Evolutionary conservation across 140 eudicot genomes (phyloP), one percentile per base, ranked within the genome.

Genomic region (Eryngium alpinum): DNA sequence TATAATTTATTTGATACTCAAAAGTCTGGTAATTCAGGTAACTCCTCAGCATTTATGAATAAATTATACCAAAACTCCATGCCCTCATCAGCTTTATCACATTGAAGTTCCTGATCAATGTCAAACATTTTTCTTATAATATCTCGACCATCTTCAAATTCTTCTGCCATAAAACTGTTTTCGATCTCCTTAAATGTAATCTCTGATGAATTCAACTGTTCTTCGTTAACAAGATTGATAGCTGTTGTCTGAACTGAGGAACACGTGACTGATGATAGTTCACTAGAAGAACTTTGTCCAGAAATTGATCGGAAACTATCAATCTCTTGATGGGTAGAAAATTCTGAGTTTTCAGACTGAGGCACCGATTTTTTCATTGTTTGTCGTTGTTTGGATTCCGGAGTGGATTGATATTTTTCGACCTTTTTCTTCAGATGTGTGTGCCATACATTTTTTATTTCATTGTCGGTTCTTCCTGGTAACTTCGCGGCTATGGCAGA

Each of bases 401-500:
- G 74, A 38, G 70, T 28, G 59, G 80, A 33, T 29, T 85, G 71
- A n/a, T 89, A 43, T 75, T 57, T 46, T 85, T 77, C 87, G 13
- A 86, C 87, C 85, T 85, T 86, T 83, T 91, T 93, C 89, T 93
- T 93, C 72, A 93, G 74, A 72, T 85, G 87, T 18, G 98, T 93
- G 75, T 93, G 97, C 98, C 98, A 93, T 7, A 79, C 59, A 79
- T 79, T 79, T 60, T 79, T 79, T 18, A 79, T 79, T 62, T 79
- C 81, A 6, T 79, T 79, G 59, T 79, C 81, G 10, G 81, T 79
- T 34, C 81, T 63, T 79, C 81, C 81, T 5, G 81, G 81, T 77
- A 93, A 71, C 38, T 89, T 91, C 13, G 92, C 85, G 29, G 98
- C 98, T 74, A 93, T 93, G 2, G 90, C 85, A 5, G 98, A 93